Evolutionary conservation across 768 basidiomycete species (phyloP), one percentile per base, ranked within the genome.

Genomic region (Termitomyces sp.): DNA sequence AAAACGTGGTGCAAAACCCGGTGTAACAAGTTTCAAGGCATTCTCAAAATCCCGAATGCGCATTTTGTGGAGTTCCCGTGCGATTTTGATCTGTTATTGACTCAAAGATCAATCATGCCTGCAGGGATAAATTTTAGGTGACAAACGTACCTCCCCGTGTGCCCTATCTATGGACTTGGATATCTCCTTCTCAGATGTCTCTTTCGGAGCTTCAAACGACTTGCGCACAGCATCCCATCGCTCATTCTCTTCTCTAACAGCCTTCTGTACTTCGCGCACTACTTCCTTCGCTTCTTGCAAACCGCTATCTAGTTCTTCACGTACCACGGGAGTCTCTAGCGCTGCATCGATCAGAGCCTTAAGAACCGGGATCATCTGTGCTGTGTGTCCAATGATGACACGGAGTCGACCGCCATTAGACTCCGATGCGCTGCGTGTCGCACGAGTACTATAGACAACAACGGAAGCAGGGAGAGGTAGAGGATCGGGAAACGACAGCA

Each of bases 321-420:
- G 79, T 20, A 88, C 68, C 16, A 64, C 60, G 42, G 73, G 68
- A 7, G 83, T 76, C 25, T 76, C 66, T 16, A 84, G 60, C 2
- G 73, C 76, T 7, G 68, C 68, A 36, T 86, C 75, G 13, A 88
- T 76, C n/a, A 93, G 71, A 3, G 81, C 77, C 7, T 76, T 57
- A 27, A 91, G 63, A 20, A 88, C 76, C 15, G 89, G 89, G 13
- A 92, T 71, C 61, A 92, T 74, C 60, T 91, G 90, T 5, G 76
- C 76, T 0, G 87, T 62, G 76, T 76, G 57, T 56, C 70, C 53
- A 66, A 72, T 53, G 52, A 54, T 35, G 54, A 68, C 56, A 52
- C 31, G 22, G 22, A 53, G 15, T 7, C 12, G 7, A 9, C 53
- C 16, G 23, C 50, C 39, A 18, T 64, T 61, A 20, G 61, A 53